Percentiles rank a stretch among this genome's conserved stretches.
Evolutionary conservation across 805 yeast genomes (phyloP).

Genomic region (Pichia ethanolica): DNA sequence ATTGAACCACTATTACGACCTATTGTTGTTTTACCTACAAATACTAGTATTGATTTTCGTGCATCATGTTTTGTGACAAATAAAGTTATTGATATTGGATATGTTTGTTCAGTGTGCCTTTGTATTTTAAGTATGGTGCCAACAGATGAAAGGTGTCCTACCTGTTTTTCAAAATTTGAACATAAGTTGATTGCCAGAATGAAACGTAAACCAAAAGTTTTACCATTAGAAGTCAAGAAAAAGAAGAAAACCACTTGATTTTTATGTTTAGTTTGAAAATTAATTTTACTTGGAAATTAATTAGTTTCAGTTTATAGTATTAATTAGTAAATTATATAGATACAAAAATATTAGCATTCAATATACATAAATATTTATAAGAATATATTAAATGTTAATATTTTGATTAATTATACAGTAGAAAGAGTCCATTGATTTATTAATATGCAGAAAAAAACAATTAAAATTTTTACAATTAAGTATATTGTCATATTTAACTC

Average conservation of each 20-base stretch:
- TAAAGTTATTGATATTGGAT: conserved; percentile 87
- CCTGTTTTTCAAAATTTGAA: conserved; percentile 78
- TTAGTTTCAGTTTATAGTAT: too few species aligned
- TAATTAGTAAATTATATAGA: too few species aligned
- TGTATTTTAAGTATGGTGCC: conserved; percentile 75
- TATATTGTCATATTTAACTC: background rate
- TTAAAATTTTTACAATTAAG: too few species aligned
- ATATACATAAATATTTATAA: too few species aligned
- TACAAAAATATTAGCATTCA: too few species aligned
- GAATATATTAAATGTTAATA: too few species aligned
- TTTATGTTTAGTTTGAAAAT: background rate
- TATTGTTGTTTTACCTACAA: conserved; percentile 74
- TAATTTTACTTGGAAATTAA: too few species aligned
- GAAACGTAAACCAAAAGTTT: conserved; percentile 44
- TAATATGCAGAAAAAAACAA: too few species aligned
- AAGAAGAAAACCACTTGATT: conserved; percentile 10
- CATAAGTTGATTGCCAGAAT: conserved; percentile 49
- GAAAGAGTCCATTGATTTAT: too few species aligned
- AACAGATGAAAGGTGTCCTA: conserved; percentile 63
- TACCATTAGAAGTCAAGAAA: conserved; percentile 25
- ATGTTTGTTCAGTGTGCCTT: conserved; percentile 89
- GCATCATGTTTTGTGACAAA: conserved; percentile 92
- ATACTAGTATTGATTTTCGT: conserved; percentile 80
- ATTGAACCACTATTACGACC: conserved; percentile 78
- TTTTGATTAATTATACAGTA: too few species aligned